Evolutionary conservation across 108 stramenopile species (phyloP).

Genomic region (Cyclostephanos tholiformis): DNA sequence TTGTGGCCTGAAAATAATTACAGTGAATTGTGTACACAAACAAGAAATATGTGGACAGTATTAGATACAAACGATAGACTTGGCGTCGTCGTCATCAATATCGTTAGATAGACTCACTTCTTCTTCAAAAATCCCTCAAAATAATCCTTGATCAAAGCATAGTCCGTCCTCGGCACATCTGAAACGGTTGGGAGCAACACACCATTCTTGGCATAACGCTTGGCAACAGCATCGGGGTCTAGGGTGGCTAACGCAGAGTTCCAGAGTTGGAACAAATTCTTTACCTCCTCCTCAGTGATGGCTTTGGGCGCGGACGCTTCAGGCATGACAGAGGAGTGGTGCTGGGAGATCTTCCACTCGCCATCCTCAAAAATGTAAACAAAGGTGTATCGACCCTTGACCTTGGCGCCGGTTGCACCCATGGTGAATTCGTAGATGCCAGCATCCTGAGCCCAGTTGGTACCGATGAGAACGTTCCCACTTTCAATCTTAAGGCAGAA

Average conservation of each 20-base stretch:
- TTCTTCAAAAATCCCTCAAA: conserved; percentile 32
- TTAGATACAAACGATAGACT: no score
- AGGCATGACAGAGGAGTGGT: conserved; percentile 73
- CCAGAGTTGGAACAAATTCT: conserved; percentile 55
- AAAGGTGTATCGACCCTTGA: conserved; percentile 65
- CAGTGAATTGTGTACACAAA: no score
- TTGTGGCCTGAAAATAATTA: conserved; percentile 17
- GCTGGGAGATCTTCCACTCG: conserved; percentile 75
- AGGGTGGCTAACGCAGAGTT: conserved; percentile 49
- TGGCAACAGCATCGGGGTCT: conserved; percentile 49
- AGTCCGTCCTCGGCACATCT: conserved; percentile 38
- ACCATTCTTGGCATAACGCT: conserved; percentile 37
- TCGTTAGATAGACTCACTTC: conserved; percentile 1
- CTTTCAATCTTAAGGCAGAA: conserved; percentile 13
- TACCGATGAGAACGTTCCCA: conserved; percentile 41
- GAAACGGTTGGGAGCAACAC: conserved; percentile 53
- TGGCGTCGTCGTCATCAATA: no score
- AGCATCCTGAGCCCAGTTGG: conserved; percentile 56
- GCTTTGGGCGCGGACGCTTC: conserved; percentile 46
- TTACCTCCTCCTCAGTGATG: conserved; percentile 51
- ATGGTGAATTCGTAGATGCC: no score
- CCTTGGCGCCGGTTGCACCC: no score
- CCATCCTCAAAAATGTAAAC: conserved; percentile 69
- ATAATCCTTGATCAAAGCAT: conserved; percentile 34
- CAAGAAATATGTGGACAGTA: no score